These are phyloP conservation scores for Vicia sativa DNA, from an alignment of 306 rosid species.

Conservation along the genomic window DNA sequence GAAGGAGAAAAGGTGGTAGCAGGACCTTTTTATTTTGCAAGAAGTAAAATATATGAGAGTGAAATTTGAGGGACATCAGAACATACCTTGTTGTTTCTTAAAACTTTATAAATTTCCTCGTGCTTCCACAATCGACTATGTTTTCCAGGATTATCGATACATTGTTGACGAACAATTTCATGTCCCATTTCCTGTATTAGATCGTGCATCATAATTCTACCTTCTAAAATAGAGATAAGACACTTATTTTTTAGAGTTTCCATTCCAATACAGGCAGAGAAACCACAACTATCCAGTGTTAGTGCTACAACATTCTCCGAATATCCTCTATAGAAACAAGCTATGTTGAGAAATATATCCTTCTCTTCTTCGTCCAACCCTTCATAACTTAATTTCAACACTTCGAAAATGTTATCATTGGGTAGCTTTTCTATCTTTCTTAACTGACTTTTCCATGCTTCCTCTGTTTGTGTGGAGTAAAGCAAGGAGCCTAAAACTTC, in stretches of 20 bases:
- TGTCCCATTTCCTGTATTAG: conserved; percentile 36
- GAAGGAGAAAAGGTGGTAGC: too few species aligned
- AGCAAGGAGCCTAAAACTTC: too few species aligned
- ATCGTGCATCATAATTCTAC: conserved; percentile 40
- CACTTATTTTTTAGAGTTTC: conserved; percentile 13
- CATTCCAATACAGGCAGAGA: conserved; percentile 19
- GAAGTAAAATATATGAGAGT: background rate
- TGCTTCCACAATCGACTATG: background rate
- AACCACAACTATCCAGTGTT: conserved; percentile 9
- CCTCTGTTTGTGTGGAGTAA: too few species aligned
- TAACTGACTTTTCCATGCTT: too few species aligned
- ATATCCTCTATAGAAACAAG: background rate
- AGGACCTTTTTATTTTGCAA: too few species aligned
- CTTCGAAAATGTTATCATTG: too few species aligned
- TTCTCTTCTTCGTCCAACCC: too few species aligned
- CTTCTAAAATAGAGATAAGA: background rate
- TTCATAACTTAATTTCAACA: too few species aligned
- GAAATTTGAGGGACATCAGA: background rate
- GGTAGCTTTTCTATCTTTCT: too few species aligned
- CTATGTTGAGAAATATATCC: too few species aligned
- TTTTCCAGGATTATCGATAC: background rate
- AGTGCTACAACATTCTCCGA: background rate
- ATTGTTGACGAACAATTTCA: conserved; percentile 36
- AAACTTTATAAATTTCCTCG: background rate
- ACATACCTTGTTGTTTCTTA: background rate